These are phyloP conservation scores for Trichoderma polysporum DNA, from an alignment of 2,329 filamentous ascomycete species.

Conservation along the genomic window DNA sequence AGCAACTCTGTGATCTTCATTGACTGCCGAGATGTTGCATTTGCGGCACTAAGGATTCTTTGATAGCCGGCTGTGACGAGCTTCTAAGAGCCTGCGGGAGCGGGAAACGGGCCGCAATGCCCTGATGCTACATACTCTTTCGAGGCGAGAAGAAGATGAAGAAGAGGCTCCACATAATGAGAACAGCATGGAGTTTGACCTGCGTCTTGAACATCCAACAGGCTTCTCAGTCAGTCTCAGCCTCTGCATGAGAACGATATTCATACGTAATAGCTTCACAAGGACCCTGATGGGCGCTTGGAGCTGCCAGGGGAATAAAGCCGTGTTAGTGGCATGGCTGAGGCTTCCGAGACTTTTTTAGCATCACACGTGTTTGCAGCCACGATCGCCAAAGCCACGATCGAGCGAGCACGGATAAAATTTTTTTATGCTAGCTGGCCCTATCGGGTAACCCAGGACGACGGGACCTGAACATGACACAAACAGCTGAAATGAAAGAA, in stretches of 20 bases:
- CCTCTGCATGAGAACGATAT: neutral
- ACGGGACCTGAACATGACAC: neutral
- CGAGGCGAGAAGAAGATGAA: neutral
- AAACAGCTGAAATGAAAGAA: neutral
- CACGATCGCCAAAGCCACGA: conserved; percentile 12
- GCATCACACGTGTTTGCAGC: conserved; percentile 12
- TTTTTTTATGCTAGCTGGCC: neutral
- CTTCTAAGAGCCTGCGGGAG: neutral
- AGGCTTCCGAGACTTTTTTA: conserved; percentile 3
- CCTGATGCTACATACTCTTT: neutral
- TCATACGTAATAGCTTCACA: conserved; percentile 12
- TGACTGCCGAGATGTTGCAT: conserved; percentile 5
- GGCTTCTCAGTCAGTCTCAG: neutral
- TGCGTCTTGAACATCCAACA: neutral
- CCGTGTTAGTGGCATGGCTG: conserved; percentile 6
- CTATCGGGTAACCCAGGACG: neutral
- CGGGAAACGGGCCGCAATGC: conserved; percentile 9
- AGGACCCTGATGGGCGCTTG: neutral
- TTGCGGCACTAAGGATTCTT: neutral
- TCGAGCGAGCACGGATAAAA: neutral
- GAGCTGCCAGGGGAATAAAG: neutral
- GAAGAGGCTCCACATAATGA: neutral
- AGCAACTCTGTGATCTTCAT: neutral
- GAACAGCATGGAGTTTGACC: neutral
- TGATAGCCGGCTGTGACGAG: neutral